Evolutionary conservation across 179 eudicot genomes (phyloP), one percentile per base, ranked within the genome.

Genomic region (Silene coronaria): DNA sequence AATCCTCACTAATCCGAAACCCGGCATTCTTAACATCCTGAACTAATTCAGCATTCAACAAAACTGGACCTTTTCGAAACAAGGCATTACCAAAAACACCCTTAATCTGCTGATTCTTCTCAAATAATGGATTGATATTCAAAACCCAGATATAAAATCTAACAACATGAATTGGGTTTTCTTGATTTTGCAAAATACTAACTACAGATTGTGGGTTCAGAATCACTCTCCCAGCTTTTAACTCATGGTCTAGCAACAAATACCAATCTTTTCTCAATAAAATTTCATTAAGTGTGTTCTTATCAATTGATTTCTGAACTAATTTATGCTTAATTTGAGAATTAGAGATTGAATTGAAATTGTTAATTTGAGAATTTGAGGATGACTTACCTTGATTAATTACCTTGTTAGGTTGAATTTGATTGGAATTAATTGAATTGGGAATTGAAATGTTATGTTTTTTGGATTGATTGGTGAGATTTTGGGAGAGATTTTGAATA

Each of bases 111-210:
- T 78, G 86, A 84, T 87, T 86, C 84, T 78, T 87, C 9, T 85
- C 87, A 30, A 82, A 81, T 16, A 73, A 75, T 2, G 91, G 82
- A 17, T 68, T 61, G 27, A 80, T 69, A 83, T 75, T 90, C 71
- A 77, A 87, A 86, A 88, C 91, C 98, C 98, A 94, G 48, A 89
- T 45, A 73, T 88, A 94, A 82, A 92, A 94, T 60, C 82, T 83
- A 62, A 94, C 82, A 59, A 27, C 42, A 60, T 82, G 72, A 57
- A 88, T 74, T 22, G 93, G 88, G 82, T 89, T 84, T 76, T 89
- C 92, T 80, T 84, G 92, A 64, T 90, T 92, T 78, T 94, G 97
- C 86, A 94, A 75, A 70, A 92, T 79, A 70, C 96, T 88, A 28
- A 88, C 86, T 24, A 92, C 81, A 27, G 55, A 68, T 66, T 78